Conservation (phyloP, 1,284 basidiomycete species). For the Rhodotorula sp. region DNA sequence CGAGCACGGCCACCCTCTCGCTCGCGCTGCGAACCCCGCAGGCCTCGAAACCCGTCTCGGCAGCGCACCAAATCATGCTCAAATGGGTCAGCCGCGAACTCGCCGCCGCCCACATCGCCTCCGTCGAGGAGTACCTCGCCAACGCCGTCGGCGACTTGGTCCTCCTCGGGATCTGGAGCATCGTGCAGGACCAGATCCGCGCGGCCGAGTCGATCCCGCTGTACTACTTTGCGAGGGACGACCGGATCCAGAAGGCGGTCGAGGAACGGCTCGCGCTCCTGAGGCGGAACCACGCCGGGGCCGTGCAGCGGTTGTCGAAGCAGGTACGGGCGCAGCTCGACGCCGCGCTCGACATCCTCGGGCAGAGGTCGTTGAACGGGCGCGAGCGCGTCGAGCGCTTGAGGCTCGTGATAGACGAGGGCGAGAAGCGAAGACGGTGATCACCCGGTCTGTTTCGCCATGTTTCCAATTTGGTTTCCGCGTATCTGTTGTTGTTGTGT, state of each 20-base stretch:
- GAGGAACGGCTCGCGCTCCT: conserved; percentile 31
- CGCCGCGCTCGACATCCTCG: conserved; percentile 17
- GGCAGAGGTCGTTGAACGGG: conserved; percentile 14
- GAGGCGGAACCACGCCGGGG: not conserved
- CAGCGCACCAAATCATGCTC: conserved; percentile 31
- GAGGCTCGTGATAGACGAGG: conserved; percentile 8
- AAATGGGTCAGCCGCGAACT: conserved; percentile 42
- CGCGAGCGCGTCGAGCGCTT: conserved; percentile 20
- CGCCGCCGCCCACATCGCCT: conserved; percentile 36
- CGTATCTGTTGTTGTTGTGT: too few relatives aligned
- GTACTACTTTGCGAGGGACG: conserved; percentile 41
- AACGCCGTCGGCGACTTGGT: conserved; percentile 43
- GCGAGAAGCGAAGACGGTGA: not conserved
- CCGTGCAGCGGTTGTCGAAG: not conserved
- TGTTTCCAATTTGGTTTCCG: too few relatives aligned
- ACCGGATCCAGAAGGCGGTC: conserved; percentile 36
- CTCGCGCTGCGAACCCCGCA: conserved; percentile 37
- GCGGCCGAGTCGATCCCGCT: conserved; percentile 31
- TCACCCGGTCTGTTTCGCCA: too few relatives aligned
- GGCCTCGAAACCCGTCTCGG: conserved; percentile 32
- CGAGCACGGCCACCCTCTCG: conserved; percentile 38
- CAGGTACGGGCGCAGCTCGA: conserved; percentile 13
- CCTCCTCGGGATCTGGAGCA: conserved; percentile 40
- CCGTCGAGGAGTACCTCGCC: conserved; percentile 41
- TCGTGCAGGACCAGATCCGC: conserved; percentile 35